Evolutionary conservation across 805 yeast species (phyloP).

Genomic region (Candida wancherniae): DNA sequence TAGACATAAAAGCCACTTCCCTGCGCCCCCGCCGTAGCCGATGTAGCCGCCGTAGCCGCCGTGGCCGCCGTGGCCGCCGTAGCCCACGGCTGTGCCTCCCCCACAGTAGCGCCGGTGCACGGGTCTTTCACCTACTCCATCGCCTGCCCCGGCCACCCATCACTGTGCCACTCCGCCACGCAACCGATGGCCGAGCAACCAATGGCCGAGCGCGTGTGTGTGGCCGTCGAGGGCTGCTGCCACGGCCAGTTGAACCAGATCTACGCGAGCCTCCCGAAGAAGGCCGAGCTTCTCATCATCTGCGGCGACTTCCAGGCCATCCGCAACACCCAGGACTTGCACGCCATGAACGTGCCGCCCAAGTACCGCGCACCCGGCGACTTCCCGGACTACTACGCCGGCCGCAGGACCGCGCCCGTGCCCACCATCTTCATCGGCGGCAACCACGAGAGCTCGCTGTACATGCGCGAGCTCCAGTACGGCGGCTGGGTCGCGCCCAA

Average conservation of each 20-base stretch:
- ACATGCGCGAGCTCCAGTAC: constrained; percentile 60
- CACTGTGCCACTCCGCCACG: too few relatives aligned
- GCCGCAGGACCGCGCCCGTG: constrained; percentile 60
- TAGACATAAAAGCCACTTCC: too few relatives aligned
- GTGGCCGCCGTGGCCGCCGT: too few relatives aligned
- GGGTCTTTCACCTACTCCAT: too few relatives aligned
- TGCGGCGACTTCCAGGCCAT: constrained; percentile 93
- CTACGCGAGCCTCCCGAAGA: constrained; percentile 30
- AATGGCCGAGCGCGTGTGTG: too few relatives aligned
- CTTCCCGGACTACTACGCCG: constrained; percentile 66
- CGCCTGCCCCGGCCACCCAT: too few relatives aligned
- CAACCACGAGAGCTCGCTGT: constrained; percentile 87
- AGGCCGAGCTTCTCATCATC: constrained; percentile 49
- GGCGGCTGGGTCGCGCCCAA: constrained; percentile 96
- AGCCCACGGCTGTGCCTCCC: too few relatives aligned
- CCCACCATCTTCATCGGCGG: constrained; percentile 88
- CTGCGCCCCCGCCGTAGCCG: too few relatives aligned
- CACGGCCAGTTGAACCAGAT: constrained; percentile 73
- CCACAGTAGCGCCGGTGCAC: too few relatives aligned
- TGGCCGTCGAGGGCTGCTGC: constrained; percentile 87
- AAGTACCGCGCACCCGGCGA: constrained; percentile 78
- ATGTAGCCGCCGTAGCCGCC: too few relatives aligned
- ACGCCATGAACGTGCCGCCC: constrained; percentile 69
- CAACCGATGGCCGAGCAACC: too few relatives aligned
- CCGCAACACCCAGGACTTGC: constrained; percentile 57